These are phyloP conservation scores for Amanita pseudoporphyria DNA, from an alignment of 768 basidiomycete species.

Conservation along the genomic window DNA sequence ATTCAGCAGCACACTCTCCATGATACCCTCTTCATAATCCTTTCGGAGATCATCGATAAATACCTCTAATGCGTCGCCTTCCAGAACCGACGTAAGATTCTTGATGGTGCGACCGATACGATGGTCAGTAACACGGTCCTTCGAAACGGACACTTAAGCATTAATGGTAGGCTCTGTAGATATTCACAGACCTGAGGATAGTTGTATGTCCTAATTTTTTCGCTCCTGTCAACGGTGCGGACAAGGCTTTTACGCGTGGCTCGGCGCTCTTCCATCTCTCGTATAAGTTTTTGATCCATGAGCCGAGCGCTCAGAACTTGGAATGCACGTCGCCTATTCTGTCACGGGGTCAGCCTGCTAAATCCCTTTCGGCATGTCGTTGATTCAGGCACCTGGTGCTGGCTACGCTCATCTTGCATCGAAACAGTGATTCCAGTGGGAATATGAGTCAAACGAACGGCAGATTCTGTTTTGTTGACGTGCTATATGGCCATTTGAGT, in stretches of 20 bases:
- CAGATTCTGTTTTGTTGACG: conserved; percentile 98
- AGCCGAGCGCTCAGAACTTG: conserved; percentile 81
- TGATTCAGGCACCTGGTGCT: conserved; percentile 63
- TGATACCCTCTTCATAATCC: conserved; percentile 42
- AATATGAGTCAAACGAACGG: conserved; percentile 86
- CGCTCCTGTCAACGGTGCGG: conserved; percentile 75
- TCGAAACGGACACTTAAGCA: neutral
- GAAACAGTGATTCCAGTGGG: conserved; percentile 93
- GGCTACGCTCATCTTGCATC: conserved; percentile 96
- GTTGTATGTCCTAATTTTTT: conserved; percentile 96
- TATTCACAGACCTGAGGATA: conserved; percentile 56
- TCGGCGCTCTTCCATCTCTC: conserved; percentile 62
- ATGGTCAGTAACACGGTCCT: conserved; percentile 90
- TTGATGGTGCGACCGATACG: conserved; percentile 70
- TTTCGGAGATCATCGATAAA: conserved; percentile 50
- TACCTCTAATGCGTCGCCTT: conserved; percentile 51
- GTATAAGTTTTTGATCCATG: conserved; percentile 67
- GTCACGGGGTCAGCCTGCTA: neutral
- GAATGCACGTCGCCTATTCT: conserved; percentile 94
- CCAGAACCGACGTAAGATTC: conserved; percentile 56
- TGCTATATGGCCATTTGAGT: conserved; percentile 42
- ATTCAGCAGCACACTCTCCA: conserved; percentile 47
- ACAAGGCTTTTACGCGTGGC: conserved; percentile 66
- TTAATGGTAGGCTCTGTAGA: neutral
- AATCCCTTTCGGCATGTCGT: neutral